Base-by-base conservation (phyloP, 2,329 filamentous ascomycete genomes). In the Trichoderma sp. region DNA sequence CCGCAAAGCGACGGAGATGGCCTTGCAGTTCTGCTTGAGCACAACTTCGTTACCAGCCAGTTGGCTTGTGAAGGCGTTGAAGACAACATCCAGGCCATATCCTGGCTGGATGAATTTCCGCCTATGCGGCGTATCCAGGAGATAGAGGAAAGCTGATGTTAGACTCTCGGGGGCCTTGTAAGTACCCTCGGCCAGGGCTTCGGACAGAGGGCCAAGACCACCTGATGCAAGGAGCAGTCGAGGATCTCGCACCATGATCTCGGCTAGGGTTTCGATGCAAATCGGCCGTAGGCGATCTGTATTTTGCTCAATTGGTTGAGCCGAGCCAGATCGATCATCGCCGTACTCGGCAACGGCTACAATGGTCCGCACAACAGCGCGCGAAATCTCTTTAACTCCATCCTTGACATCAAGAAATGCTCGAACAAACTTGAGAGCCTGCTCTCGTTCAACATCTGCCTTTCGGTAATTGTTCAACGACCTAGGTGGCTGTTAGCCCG, bases 381-480 rank as follows among this genome's bases (percentile, higher is more conserved):
- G 87, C 1, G 95, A 96, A 39, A 99, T 86, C 77, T 99, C 94
- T 70, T 88, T 86, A 9, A 96, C 90, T 12, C 95, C 95, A 70
- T 93, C 92, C 76, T 97, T 97, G 71, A 98, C 93, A 76, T 99
- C 95, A 3, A 99, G 83, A 75, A 99, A 99, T 10, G 94, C 92
- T 68, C 95, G 89, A 29, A 98, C 90, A 77, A 99, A 97, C 77
- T 99, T 99, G 74, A 99, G 83, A 13, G 95, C 95, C 79, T 99
- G 95, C 78, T 99, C 95, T 64, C 96, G 88, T 81, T 99, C 95
- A 19, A 99, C 92, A 73, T 94, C 94, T n/a, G 94, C 92, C 78
- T 97, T 98, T 75, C 92, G 91, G 77, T 98, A 95, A 77, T 98
- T 98, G 71, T 96, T 93, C 37, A 99, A 83, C 1, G 95, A 98